Evolutionary conservation across 2,329 filamentous ascomycete genomes (phyloP), one percentile per base, ranked within the genome.

Genomic region (Aquanectria penicillioides): DNA sequence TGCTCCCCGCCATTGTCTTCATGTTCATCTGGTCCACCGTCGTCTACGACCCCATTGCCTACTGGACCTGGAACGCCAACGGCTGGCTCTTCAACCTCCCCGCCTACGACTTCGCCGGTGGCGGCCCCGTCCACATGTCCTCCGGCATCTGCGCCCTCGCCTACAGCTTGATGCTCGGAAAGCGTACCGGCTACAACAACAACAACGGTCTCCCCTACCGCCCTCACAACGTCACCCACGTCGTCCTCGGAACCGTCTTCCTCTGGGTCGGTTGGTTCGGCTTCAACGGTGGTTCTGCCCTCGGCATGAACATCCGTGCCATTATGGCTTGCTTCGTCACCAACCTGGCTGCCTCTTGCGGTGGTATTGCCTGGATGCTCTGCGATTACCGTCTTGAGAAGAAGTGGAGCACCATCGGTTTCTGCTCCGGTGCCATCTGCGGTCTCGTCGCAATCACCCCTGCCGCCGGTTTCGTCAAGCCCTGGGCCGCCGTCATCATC

Each of bases 211-310:
- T 88, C 4, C 86, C 87, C 4, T 89, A 89, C 78, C 83, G 86
- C 26, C 89, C 89, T 8, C 90, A 93, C 76, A 92, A 91, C 71
- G 88, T 91, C 38, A 91, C 89, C 57, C 82, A 91, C 67, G 87
- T 92, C 64, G 87, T 92, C 43, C 81, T 93, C 41, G 90, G 90
- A 18, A 92, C 90, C 4, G 84, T 89, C 22, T 85, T 90, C 76
- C 83, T 97, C 46, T 97, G 94, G 94, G 91, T 97, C 40, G 93
- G 94, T 57, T 97, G 93, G 94, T 95, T 97, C 74, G 94, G 94
- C 44, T 97, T 97, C 86, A 97, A 97, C 77, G 93, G 92, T 51
- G 94, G 94, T 62, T 86, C 90, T 4, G 94, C 93, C 2, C 83
- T 96, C 37, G 84, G 86, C 58, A 91, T 92, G 64, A 97, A 95